Conservation (phyloP, 2,329 filamentous ascomycete genomes). For the Beauveria bassiana region DNA sequence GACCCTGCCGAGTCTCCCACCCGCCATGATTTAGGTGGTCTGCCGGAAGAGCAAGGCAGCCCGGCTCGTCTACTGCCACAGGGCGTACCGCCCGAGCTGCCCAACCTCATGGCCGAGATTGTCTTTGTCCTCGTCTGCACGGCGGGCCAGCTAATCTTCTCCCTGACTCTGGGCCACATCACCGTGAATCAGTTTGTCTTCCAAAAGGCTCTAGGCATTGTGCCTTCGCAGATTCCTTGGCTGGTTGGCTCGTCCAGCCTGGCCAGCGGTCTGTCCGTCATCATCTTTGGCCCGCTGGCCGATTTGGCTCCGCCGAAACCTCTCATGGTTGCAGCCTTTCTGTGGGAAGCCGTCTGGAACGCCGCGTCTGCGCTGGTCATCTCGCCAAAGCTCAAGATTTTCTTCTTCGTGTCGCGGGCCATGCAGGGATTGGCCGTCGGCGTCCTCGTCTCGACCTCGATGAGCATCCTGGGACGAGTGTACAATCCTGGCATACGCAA, state of each 20-base stretch:
- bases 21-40: background rate
- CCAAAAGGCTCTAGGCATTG: slow-evolving; percentile 7
- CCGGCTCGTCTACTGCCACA: slow-evolving; percentile 9
- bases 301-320: slow-evolving; percentile 12
- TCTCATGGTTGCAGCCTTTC: slow-evolving; percentile 12
- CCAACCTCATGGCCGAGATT: slow-evolving; percentile 7
- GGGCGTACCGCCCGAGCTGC: slow-evolving; percentile 10
- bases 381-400: slow-evolving; percentile 1
- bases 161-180: slow-evolving; percentile 10
- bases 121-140: slow-evolving; percentile 13
- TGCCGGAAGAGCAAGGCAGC: slow-evolving; percentile 9
- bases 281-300: slow-evolving; percentile 11
- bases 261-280: slow-evolving; percentile 11
- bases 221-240: slow-evolving; percentile 11
- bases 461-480: slow-evolving; percentile 11
- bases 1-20: background rate
- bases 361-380: slow-evolving; percentile 6
- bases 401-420: slow-evolving; percentile 10
- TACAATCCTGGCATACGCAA: slow-evolving; percentile 12
- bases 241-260: slow-evolving; percentile 10
- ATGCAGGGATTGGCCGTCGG: slow-evolving; percentile 12
- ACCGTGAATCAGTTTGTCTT: slow-evolving; percentile 11
- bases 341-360: slow-evolving; percentile 12
- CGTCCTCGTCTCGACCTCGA: slow-evolving; percentile 10
- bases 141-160: slow-evolving; percentile 10